These are phyloP conservation scores for Eucalyptus polybractea DNA, from an alignment of 345 rosid species.

Conservation along the genomic window DNA sequence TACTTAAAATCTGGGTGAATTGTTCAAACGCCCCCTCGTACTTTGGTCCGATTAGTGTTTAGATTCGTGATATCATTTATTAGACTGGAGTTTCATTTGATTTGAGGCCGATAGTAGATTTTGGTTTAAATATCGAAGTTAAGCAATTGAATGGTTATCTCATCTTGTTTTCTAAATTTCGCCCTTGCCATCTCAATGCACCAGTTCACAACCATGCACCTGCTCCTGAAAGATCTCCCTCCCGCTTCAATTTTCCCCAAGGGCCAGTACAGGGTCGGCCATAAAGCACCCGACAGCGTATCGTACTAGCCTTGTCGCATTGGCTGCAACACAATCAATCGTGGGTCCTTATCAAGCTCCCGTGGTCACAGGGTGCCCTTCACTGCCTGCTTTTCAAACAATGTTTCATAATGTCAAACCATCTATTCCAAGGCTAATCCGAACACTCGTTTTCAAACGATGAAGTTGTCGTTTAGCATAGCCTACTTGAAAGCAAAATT, in stretches of 20 bases:
- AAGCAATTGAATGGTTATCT: not conserved
- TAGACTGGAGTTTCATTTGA: not conserved
- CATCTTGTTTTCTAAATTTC: not conserved
- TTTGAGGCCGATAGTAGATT: not conserved
- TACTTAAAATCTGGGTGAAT: not conserved
- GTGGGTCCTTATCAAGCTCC: not conserved
- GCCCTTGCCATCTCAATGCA: not conserved
- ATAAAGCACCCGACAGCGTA: not conserved
- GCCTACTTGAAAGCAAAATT: not conserved
- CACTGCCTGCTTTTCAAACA: not conserved
- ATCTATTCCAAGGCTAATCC: not conserved
- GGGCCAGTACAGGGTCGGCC: not conserved
- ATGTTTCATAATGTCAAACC: not conserved
- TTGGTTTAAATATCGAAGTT: not conserved
- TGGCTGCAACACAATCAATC: not conserved
- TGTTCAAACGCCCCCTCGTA: not conserved
- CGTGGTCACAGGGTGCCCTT: not conserved
- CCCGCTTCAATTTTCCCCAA: not conserved
- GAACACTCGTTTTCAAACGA: not conserved
- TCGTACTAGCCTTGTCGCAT: not conserved
- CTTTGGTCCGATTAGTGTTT: not conserved
- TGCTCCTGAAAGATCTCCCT: not conserved
- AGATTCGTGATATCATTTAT: not conserved
- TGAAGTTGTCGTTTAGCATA: not conserved
- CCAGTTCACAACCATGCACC: not conserved